phyloP scores from a whole-genome alignment of 2,329 filamentous ascomycete species.

The Aspergillus costaricaensis region DNA sequence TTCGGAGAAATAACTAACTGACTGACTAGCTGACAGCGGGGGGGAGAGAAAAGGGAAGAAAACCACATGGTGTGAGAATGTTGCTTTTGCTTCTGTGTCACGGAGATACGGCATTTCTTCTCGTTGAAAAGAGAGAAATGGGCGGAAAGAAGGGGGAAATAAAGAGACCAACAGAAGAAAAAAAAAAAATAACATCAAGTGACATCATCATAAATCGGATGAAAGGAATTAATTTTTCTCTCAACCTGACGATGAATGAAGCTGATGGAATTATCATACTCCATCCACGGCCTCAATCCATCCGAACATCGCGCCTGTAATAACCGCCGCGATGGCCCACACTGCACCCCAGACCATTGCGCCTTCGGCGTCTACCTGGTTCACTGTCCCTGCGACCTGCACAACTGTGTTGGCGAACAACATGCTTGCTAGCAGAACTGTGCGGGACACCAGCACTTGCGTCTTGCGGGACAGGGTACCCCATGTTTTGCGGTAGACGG shows the following conservation, averaged over 20 bases:
- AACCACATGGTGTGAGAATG: too few relatives aligned
- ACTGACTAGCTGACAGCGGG: too few relatives aligned
- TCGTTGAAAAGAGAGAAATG: too few relatives aligned
- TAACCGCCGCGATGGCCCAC: constrained; percentile 62
- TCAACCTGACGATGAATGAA: not conserved
- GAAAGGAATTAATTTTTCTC: not conserved
- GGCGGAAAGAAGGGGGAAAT: too few relatives aligned
- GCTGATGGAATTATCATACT: constrained; percentile 28
- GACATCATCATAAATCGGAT: not conserved
- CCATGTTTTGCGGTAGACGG: constrained; percentile 60
- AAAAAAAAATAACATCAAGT: too few relatives aligned
- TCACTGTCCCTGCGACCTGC: constrained; percentile 66
- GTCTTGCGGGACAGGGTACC: constrained; percentile 62
- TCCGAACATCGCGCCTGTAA: constrained; percentile 35
- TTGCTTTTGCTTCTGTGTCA: too few relatives aligned
- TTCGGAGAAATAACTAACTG: too few relatives aligned
- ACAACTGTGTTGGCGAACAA: constrained; percentile 60
- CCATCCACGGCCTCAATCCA: constrained; percentile 46
- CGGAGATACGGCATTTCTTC: too few relatives aligned
- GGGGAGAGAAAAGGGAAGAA: too few relatives aligned
- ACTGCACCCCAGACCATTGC: constrained; percentile 71
- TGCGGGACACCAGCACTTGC: constrained; percentile 66
- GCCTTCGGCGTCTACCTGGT: constrained; percentile 69
- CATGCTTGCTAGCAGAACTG: constrained; percentile 51
- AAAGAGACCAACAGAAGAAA: too few relatives aligned